A percentile compares a stretch with the other conserved stretches of the same genome.
Conservation (phyloP, 2,329 filamentous ascomycete species). For the Diaporthe australafricana region DNA sequence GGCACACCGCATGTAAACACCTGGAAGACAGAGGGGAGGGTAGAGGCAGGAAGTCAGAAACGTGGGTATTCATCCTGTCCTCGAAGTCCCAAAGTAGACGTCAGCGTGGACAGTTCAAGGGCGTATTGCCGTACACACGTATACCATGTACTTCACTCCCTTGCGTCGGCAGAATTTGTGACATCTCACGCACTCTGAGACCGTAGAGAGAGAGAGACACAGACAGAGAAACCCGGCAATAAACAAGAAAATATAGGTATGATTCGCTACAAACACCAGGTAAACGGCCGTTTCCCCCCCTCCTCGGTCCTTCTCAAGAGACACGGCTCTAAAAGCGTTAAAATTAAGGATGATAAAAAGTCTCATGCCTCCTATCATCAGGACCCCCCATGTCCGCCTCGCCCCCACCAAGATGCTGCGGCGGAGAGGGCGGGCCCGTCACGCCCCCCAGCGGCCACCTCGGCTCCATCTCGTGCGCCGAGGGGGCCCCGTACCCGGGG, state of each 20-base stretch:
- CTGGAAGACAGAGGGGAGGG: no score
- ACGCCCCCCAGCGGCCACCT: conserved; percentile 28
- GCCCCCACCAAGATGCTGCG: not conserved
- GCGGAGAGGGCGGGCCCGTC: not conserved
- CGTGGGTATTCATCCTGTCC: not conserved
- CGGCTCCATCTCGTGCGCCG: conserved; percentile 8
- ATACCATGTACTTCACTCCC: not conserved
- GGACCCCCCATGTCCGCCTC: not conserved
- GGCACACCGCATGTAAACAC: no score
- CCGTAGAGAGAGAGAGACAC: not conserved
- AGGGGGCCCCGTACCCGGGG: not conserved
- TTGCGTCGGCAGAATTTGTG: not conserved
- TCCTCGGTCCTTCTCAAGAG: not conserved
- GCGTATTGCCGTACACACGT: not conserved
- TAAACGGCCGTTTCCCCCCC: not conserved
- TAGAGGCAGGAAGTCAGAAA: not conserved
- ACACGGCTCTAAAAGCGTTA: no score
- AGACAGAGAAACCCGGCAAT: no score
- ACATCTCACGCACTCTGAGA: not conserved
- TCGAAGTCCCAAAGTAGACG: not conserved
- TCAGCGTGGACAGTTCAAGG: not conserved
- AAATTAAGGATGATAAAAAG: conserved; percentile 41
- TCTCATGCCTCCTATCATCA: conserved; percentile 37
- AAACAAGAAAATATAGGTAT: not conserved
- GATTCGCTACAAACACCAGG: not conserved